A percentile compares a stretch with the other conserved stretches of the same genome.
Conservation (phyloP, 495 filamentous ascomycete species). For the Daldinia bambusicola region DNA sequence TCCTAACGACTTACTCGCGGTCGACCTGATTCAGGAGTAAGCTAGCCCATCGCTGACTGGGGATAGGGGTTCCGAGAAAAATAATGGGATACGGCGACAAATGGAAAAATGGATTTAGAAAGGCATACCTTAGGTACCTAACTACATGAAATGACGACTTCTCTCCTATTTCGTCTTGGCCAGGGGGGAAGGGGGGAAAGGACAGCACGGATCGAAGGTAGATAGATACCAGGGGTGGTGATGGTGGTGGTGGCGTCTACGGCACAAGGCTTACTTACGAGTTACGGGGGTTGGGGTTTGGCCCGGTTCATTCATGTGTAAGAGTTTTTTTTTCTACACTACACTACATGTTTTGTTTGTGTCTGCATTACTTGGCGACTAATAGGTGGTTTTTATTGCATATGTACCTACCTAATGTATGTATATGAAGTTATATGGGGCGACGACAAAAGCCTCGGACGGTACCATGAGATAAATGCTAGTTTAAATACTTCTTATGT, state of each 20-base stretch:
- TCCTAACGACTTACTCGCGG: background rate
- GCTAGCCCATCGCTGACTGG: background rate
- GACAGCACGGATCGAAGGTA: background rate
- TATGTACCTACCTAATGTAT: background rate
- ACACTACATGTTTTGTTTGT: too few relatives aligned
- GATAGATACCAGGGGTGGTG: conserved; percentile 4
- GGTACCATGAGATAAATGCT: background rate
- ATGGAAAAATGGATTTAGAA: background rate
- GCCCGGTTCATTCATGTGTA: background rate
- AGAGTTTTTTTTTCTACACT: background rate
- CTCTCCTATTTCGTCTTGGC: conserved; percentile 1
- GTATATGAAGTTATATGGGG: background rate
- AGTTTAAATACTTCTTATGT: background rate
- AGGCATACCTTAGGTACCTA: background rate
- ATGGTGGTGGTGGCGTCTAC: conserved; percentile 1
- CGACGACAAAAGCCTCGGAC: background rate
- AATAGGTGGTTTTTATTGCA: conserved; percentile 1
- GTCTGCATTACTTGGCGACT: conserved; percentile 2
- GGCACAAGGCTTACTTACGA: background rate
- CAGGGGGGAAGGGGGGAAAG: background rate
- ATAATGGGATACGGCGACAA: background rate
- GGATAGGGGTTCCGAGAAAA: background rate
- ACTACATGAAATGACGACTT: background rate
- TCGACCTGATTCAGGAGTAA: background rate
- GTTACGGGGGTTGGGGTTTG: background rate